Base-by-base conservation (phyloP, 495 filamentous ascomycete genomes). In the Gamarada debralockiae region DNA sequence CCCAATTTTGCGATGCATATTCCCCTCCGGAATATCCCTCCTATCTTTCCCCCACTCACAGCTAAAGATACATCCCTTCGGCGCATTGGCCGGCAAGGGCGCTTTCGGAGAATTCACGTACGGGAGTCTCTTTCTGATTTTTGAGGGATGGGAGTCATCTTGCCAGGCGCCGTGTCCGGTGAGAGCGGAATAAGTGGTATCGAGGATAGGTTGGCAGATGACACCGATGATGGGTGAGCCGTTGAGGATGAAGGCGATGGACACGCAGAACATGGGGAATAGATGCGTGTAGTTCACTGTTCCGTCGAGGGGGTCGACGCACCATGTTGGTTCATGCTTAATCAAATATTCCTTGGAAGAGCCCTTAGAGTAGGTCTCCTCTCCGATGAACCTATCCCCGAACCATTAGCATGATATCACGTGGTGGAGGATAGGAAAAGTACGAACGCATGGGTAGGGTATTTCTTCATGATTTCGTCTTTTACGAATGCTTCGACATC, bases 21-120 rank as follows among this genome's bases (percentile, higher is more conserved):
- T 87, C 7, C 84, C 79, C 14, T 80, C 81, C 0, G 70, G 71
- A 31, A 63, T 66, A 58, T 87, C 84, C 42, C 77, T 73, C 24
- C 84, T 72, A 53, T 87, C 84, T 62, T 88, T 88, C 2, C 84
- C 84, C 84, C 84, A 88, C 55, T 88, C 84, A 59, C 81, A 87
- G 2, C 76, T 73, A 61, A 88, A 83, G 20, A 85, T 70, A 52
- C 84, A 88, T n/a, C 81, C 76, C 2, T 71, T 72, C 2, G 84
- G 84, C 5, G 84, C 84, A 24, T 75, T 75, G n/a, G 61, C 55
- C 0, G 84, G 83, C 67, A 87, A 70, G 1, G 81, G 75, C 21
- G 81, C 78, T 50, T 81, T 59, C 0, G 81, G 80, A 33, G 77
- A 74, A 20, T 72, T 73, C 15, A 84, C 61, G 13, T 86, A 71